Evolutionary conservation across 1,284 basidiomycete genomes (phyloP).

Genomic region (Pseudozyma pruni): DNA sequence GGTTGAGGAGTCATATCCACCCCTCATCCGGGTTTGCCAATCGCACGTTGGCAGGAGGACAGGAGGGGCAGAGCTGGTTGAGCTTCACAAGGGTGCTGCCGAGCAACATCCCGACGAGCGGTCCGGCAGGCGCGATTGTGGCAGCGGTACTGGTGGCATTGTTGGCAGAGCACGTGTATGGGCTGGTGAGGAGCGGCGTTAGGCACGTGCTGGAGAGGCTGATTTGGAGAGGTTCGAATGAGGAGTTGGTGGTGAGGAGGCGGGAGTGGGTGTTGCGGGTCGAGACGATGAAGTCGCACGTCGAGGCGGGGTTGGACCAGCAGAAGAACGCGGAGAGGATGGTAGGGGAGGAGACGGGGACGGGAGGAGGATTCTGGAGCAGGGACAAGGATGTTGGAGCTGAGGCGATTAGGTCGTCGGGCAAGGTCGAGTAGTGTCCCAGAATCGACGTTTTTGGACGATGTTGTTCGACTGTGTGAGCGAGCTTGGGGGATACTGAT

Average conservation of each 20-base stretch:
- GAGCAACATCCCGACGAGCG: conserved; percentile 36
- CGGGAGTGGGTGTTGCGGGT: conserved; percentile 58
- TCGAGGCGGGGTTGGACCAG: conserved; percentile 7
- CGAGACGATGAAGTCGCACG: conserved; percentile 32
- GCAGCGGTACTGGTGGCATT: conserved; percentile 60
- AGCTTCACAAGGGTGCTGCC: conserved; percentile 53
- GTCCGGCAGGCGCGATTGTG: conserved; percentile 48
- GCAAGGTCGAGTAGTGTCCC: conserved; percentile 36
- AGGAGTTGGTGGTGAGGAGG: conserved; percentile 54
- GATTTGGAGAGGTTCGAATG: conserved; percentile 59
- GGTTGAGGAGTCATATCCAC: conserved; percentile 53
- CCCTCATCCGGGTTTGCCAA: conserved; percentile 1
- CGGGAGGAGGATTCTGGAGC: conserved; percentile 32
- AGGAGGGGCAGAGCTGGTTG: conserved; percentile 19
- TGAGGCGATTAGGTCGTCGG: conserved; percentile 11
- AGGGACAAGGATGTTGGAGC: conserved; percentile 38
- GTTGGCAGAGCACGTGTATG: conserved; percentile 61
- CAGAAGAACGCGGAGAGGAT: neutral
- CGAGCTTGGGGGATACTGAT: conserved; percentile 16
- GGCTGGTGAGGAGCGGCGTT: conserved; percentile 40
- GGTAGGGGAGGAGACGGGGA: neutral
- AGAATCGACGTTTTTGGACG: neutral
- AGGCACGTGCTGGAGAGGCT: conserved; percentile 58
- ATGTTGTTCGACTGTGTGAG: neutral
- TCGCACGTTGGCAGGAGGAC: neutral